A percentile compares a stretch with the other conserved stretches of the same genome.
Evolutionary conservation across 164 flowering plant genomes (phyloP).

Genomic region (Magnolia officinalis): DNA sequence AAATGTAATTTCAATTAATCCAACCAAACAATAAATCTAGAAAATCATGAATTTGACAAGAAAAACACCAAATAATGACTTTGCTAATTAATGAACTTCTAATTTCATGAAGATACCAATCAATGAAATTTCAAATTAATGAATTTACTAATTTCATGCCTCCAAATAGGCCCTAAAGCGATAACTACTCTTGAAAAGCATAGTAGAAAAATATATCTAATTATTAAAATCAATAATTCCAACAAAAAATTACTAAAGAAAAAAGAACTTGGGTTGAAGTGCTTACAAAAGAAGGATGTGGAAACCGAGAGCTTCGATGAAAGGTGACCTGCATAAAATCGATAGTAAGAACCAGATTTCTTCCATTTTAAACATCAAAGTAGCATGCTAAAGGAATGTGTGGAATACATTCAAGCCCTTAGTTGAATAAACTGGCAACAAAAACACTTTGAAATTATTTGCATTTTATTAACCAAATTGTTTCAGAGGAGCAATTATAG

Average conservation of each 20-base stretch:
- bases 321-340: neutral
- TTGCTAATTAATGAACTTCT: too few species aligned
- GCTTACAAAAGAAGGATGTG: neutral
- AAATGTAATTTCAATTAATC: too few species aligned
- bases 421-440: neutral
- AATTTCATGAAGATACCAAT: too few species aligned
- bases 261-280: neutral
- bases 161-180: neutral
- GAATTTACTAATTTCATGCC: neutral
- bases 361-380: neutral
- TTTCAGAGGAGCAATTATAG: neutral
- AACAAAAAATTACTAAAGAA: neutral
- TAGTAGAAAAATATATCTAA: neutral
- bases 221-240: neutral
- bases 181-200: neutral
- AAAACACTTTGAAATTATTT: neutral
- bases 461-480: neutral
- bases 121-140: neutral
- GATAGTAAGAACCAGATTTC: neutral
- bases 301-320: conserved; percentile 1
- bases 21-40: too few species aligned
- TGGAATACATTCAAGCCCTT: neutral
- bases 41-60: too few species aligned
- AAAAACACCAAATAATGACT: too few species aligned
- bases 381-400: neutral